Base-by-base conservation (phyloP, 1,284 basidiomycete genomes). In the Puccinia coronata region DNA sequence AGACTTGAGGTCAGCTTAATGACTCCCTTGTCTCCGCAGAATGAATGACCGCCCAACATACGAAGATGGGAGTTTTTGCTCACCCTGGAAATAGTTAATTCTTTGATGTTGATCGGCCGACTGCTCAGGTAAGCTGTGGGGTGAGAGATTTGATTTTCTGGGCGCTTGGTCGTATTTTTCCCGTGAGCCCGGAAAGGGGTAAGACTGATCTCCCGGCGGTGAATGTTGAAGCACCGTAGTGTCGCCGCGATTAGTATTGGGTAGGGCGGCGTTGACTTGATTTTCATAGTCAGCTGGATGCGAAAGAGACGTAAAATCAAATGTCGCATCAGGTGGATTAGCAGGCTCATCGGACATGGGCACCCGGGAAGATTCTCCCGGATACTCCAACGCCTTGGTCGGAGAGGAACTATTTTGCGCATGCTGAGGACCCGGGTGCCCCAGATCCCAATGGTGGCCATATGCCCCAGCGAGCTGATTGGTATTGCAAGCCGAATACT, bases 381-480 rank as follows among this genome's bases (percentile, higher is more conserved):
- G 57, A 34, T 59, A 31, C 28, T 59, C 57, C 57, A 59, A 59
- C 11, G 57, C 28, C 2, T n/a, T 34, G 57, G 57, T 25, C 34
- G 57, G 18, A 59, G 57, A 18, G 57, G 25, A 59, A 16, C 9
- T 14, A 59, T 25, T 59, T 34, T 59, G 6, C 9, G 57, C 25
- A 59, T 59, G 28, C 57, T 59, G 57, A 34, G 3, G 57, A 14
- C 57, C 57, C n/a, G n/a, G 18, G 28, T 31, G 57, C 8, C 9
- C 57, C 6, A 59, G 18, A 34, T 59, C 28, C 57, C 57, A 31
- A 34, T 59, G 28, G 28, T 59, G 57, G 34, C 57, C 57, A 34
- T 14, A 25, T 1, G 57, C 57, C 57, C 57, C 57, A 31, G 57
- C 25, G 57, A 59, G 57, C 57, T 59, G 57, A 59, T 59, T 59